Percentiles rank a stretch among this genome's conserved stretches.
These are phyloP conservation scores for Circinella umbellata DNA, from an alignment of 371 early-diverging fungal genomes.

Conservation along the genomic window DNA sequence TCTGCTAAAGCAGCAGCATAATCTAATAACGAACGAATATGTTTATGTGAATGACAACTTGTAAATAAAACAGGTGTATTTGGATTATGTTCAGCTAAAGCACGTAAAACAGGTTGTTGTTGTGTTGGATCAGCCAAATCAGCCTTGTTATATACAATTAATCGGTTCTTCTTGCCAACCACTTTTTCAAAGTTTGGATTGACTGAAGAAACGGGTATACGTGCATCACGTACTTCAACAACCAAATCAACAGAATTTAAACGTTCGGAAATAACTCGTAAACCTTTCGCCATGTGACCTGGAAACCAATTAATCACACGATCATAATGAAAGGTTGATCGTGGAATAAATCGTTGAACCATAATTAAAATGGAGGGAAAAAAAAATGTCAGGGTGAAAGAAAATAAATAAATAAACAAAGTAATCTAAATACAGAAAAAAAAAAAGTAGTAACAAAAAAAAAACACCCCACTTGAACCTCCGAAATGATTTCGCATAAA, in stretches of 20 bases:
- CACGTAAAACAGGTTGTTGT: constrained; percentile 46
- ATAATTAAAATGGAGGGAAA: constrained; percentile 6
- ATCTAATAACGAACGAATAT: constrained; percentile 69
- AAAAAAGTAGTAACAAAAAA: too few species aligned
- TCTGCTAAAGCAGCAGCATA: constrained; percentile 59
- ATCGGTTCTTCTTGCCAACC: constrained; percentile 65
- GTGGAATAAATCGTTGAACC: constrained; percentile 39
- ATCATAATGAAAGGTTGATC: constrained; percentile 59
- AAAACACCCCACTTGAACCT: too few species aligned
- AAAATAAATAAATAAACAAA: too few species aligned
- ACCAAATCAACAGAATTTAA: constrained; percentile 83
- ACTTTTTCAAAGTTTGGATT: constrained; percentile 85
- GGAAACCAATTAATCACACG: constrained; percentile 94
- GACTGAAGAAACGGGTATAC: constrained; percentile 90
- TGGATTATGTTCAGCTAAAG: constrained; percentile 54
- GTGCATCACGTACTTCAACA: constrained; percentile 93
- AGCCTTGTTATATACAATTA: constrained; percentile 92
- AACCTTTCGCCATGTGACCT: constrained; percentile 91
- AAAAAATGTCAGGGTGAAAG: too few species aligned
- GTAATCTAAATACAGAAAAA: too few species aligned
- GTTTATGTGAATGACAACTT: constrained; percentile 63
- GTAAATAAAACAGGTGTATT: constrained; percentile 73
- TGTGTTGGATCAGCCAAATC: constrained; percentile 80
- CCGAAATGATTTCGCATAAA: too few species aligned
- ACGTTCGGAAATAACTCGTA: constrained; percentile 75